phyloP scores from a whole-genome alignment of 2,329 filamentous ascomycete genomes.

The Hymenoscyphus fructigenus region DNA sequence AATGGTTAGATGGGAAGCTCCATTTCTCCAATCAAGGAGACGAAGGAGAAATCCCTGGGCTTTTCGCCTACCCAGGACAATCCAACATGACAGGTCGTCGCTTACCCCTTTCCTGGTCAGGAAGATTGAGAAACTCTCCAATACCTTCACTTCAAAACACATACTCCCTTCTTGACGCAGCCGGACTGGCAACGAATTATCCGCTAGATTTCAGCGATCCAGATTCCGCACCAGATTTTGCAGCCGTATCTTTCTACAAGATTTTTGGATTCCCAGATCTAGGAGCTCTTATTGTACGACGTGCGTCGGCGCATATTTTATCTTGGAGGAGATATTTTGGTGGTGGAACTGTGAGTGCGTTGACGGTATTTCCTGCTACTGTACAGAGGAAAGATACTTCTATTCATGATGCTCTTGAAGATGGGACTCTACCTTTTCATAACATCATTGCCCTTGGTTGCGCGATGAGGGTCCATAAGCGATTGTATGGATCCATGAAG shows the following conservation, averaged over 20 bases:
- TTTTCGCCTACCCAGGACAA: conserved; percentile 84
- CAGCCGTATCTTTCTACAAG: conserved; percentile 86
- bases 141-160: conserved; percentile 33
- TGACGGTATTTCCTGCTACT: conserved; percentile 69
- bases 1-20: conserved; percentile 54
- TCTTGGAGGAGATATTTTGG: conserved; percentile 77
- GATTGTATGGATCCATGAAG: conserved; percentile 69
- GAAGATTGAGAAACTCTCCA: conserved; percentile 43
- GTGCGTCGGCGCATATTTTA: conserved; percentile 63
- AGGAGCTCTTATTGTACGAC: conserved; percentile 78
- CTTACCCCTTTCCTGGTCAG: conserved; percentile 69
- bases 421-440: conserved; percentile 88
- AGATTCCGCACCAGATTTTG: conserved; percentile 73
- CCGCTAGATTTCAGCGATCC: conserved; percentile 67
- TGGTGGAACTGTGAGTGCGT: conserved; percentile 89
- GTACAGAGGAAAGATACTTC: conserved; percentile 77
- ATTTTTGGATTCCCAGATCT: conserved; percentile 94
- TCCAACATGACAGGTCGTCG: conserved; percentile 57
- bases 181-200: conserved; percentile 74
- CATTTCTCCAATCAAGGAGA: conserved; percentile 33
- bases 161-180: conserved; percentile 82
- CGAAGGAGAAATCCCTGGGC: conserved; percentile 35
- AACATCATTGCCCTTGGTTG: conserved; percentile 78
- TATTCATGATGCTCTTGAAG: conserved; percentile 80
- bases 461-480: conserved; percentile 67